Evolutionary conservation across 441 rosid genomes (phyloP).

Genomic region (Mallotus japonicus): DNA sequence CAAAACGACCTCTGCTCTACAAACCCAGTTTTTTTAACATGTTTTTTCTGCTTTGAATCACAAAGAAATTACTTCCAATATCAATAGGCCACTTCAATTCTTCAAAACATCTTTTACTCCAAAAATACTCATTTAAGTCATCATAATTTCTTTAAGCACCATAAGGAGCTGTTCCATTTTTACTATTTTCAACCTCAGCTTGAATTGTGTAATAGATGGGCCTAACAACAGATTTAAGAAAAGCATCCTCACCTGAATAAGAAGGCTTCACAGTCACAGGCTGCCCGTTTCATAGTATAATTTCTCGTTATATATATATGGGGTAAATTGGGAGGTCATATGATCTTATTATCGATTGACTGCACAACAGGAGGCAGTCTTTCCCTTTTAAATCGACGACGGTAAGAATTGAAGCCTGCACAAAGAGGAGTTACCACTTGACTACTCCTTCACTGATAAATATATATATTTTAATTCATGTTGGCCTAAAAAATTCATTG

Average conservation of each 20-base stretch:
- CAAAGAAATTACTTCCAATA: constrained; percentile 63
- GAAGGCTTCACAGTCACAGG: constrained; percentile 67
- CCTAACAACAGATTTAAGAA: constrained; percentile 57
- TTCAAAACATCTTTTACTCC: constrained; percentile 73
- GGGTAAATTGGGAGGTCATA: too few relatives aligned
- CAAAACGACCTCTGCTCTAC: constrained; percentile 91
- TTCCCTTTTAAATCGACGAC: too few relatives aligned
- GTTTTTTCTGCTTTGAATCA: constrained; percentile 40
- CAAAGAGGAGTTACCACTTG: too few relatives aligned
- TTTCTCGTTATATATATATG: too few relatives aligned
- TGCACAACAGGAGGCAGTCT: too few relatives aligned
- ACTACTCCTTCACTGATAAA: too few relatives aligned
- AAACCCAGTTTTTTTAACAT: constrained; percentile 82
- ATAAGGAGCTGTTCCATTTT: constrained; percentile 78
- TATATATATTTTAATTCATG: too few relatives aligned
- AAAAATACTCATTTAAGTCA: constrained; percentile 85
- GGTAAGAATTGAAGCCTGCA: too few relatives aligned
- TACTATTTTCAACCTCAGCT: constrained; percentile 61
- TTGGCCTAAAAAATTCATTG: too few relatives aligned
- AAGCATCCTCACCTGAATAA: constrained; percentile 70
- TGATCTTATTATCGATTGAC: too few relatives aligned
- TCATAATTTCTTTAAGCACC: constrained; percentile 85
- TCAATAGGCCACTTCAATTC: constrained; percentile 88
- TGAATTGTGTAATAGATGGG: constrained; percentile 67
- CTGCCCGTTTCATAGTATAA: too few relatives aligned